These are phyloP conservation scores for Apiospora malaysiana DNA, from an alignment of 2,329 filamentous ascomycete species.

Conservation along the genomic window DNA sequence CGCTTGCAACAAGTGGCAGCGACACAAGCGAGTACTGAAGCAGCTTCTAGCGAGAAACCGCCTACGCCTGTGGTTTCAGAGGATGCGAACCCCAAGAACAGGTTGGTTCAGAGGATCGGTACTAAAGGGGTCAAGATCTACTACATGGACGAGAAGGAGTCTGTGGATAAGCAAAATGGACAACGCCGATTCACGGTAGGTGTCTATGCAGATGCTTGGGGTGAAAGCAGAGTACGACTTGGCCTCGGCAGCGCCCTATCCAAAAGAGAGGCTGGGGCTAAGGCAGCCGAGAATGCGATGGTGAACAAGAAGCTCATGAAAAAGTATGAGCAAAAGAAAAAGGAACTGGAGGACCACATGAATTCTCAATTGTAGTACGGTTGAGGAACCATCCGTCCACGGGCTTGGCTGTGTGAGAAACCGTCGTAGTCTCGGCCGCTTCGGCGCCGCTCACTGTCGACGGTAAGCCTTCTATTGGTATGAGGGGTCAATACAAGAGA, in stretches of 20 bases:
- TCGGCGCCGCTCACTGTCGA: neutral
- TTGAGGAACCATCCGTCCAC: neutral
- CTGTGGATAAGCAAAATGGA: slow-evolving; percentile 56
- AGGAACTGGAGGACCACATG: slow-evolving; percentile 44
- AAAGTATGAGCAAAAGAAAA: slow-evolving; percentile 54
- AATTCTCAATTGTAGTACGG: slow-evolving; percentile 22
- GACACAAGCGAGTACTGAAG: slow-evolving; percentile 28
- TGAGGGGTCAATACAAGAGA: neutral
- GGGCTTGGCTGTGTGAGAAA: neutral
- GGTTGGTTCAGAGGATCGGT: slow-evolving; percentile 57
- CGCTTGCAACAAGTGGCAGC: slow-evolving; percentile 29
- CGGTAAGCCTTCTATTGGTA: neutral
- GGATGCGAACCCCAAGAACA: slow-evolving; percentile 52
- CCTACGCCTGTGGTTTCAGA: slow-evolving; percentile 24
- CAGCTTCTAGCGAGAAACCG: slow-evolving; percentile 23
- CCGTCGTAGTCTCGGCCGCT: no score
- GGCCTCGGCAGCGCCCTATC: slow-evolving; percentile 68
- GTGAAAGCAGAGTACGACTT: slow-evolving; percentile 65
- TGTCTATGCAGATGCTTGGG: slow-evolving; percentile 71
- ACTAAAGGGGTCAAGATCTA: slow-evolving; percentile 63
- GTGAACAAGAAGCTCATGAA: slow-evolving; percentile 69
- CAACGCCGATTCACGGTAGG: slow-evolving; percentile 67
- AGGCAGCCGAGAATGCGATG: slow-evolving; percentile 69
- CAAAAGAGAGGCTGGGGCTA: slow-evolving; percentile 73
- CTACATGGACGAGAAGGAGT: slow-evolving; percentile 64